Percentiles rank a stretch among this genome's conserved stretches.
Conservation (phyloP, 2,329 filamentous ascomycete species). For the Curvularia verruculosa region DNA sequence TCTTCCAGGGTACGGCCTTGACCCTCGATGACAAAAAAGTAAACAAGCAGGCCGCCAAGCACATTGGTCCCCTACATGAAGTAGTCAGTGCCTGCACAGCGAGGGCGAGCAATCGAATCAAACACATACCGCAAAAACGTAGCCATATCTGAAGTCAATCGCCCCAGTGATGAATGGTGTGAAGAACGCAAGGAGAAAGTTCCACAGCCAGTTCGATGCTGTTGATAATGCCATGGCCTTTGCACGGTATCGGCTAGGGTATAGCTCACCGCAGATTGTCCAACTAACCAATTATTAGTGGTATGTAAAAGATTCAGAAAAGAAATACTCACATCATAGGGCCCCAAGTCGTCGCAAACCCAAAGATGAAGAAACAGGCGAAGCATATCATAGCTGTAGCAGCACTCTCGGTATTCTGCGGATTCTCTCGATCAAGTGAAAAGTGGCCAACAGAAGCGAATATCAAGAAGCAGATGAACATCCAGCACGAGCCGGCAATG, state of each 20-base stretch:
- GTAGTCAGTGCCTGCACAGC: no score
- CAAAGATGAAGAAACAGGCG: constrained; percentile 70
- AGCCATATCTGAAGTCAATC: constrained; percentile 75
- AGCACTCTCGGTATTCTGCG: constrained; percentile 38
- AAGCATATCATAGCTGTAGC: constrained; percentile 67
- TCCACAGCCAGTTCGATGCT: constrained; percentile 52
- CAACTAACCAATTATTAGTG: constrained; percentile 55
- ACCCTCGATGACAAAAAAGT: constrained; percentile 78
- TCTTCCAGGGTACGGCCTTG: constrained; percentile 77
- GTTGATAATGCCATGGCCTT: constrained; percentile 53
- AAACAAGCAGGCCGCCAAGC: constrained; percentile 67
- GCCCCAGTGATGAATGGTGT: constrained; percentile 75
- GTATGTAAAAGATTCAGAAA: not conserved
- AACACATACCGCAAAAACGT: constrained; percentile 66
- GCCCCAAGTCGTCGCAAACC: constrained; percentile 71
- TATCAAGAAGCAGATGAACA: constrained; percentile 64
- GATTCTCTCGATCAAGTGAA: constrained; percentile 41
- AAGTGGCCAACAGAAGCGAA: constrained; percentile 56
- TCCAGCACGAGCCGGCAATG: constrained; percentile 54
- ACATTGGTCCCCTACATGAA: constrained; percentile 63
- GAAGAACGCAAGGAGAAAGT: constrained; percentile 65
- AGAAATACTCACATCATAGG: constrained; percentile 57
- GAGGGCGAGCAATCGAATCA: no score
- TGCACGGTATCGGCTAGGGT: constrained; percentile 61
- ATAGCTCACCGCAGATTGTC: constrained; percentile 70